Percentiles rank a stretch among this genome's conserved stretches.
phyloP scores from a whole-genome alignment of 164 flowering plant genomes.

The Aristolochia contorta region DNA sequence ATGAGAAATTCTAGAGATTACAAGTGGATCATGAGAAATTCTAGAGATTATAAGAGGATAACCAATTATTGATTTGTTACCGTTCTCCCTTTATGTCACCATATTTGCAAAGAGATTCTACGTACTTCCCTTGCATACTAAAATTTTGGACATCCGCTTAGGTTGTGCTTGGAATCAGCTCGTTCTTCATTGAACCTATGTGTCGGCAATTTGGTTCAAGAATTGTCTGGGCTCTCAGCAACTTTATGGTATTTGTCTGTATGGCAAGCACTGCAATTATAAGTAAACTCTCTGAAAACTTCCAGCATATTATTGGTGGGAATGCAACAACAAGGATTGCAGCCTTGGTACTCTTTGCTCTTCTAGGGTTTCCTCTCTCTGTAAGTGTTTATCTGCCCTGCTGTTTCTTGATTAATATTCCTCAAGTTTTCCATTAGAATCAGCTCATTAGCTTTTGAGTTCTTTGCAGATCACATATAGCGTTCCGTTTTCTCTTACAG shows the following conservation, averaged over 20 bases:
- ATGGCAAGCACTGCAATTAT: conserved; percentile 85
- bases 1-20: too few relatives aligned
- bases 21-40: too few relatives aligned
- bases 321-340: conserved; percentile 41
- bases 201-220: conserved; percentile 73
- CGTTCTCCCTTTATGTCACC: too few relatives aligned
- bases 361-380: conserved; percentile 92
- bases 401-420: neutral
- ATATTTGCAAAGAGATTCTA: too few relatives aligned
- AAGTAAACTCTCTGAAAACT: conserved; percentile 50
- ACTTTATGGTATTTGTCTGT: conserved; percentile 80
- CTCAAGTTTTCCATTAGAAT: too few relatives aligned
- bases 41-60: too few relatives aligned
- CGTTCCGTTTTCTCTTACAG: conserved; percentile 89
- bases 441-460: neutral
- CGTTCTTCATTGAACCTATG: conserved; percentile 88
- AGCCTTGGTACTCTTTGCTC: conserved; percentile 66
- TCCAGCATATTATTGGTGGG: conserved; percentile 54
- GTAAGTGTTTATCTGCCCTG: conserved; percentile 34
- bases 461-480: conserved; percentile 76
- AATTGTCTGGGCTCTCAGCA: conserved; percentile 89
- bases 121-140: neutral
- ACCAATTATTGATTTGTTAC: too few relatives aligned
- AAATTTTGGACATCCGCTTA: conserved; percentile 13
- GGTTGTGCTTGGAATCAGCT: conserved; percentile 93